A percentile compares a stretch with the other conserved stretches of the same genome.
Conservation (phyloP, 352 stramenopile genomes). For the Pythium oligandrum region DNA sequence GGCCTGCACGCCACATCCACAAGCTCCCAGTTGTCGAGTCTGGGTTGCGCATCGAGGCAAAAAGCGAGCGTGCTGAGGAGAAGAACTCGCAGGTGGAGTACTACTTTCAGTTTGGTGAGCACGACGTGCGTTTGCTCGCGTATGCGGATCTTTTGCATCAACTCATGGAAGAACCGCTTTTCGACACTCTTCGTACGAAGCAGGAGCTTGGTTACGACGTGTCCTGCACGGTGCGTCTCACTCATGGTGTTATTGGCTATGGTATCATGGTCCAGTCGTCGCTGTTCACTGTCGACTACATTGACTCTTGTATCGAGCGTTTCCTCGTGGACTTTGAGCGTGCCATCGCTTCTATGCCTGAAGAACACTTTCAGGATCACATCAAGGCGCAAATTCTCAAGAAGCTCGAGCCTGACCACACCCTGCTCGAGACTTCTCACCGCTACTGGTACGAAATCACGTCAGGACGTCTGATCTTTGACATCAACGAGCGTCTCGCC, state of each 20-base stretch:
- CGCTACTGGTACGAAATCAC: conserved; percentile 79
- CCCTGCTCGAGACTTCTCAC: conserved; percentile 45
- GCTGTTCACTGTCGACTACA: conserved; percentile 45
- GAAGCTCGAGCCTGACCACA: conserved; percentile 43
- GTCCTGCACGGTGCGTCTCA: conserved; percentile 65
- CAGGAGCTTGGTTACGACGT: conserved; percentile 85
- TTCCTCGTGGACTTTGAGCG: conserved; percentile 42
- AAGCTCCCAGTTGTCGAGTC: conserved; percentile 50
- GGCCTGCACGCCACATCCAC: conserved; percentile 19
- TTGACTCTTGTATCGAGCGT: conserved; percentile 50
- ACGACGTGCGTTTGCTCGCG: conserved; percentile 36
- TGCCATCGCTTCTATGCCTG: too few relatives aligned
- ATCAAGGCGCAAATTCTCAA: conserved; percentile 38
- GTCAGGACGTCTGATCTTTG: conserved; percentile 47
- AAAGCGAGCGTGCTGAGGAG: conserved; percentile 61
- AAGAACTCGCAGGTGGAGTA: conserved; percentile 78
- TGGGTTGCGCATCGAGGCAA: conserved; percentile 46
- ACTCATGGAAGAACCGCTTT: conserved; percentile 80
- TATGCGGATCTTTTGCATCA: conserved; percentile 70
- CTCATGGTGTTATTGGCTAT: conserved; percentile 67
- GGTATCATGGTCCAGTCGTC: conserved; percentile 69
- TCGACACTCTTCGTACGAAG: conserved; percentile 71
- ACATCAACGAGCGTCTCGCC: conserved; percentile 40
- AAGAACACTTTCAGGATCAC: conserved; percentile 28
- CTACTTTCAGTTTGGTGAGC: conserved; percentile 79